Evolutionary conservation across 257 asterid species (phyloP).

Genomic region (Capsicum pubescens): DNA sequence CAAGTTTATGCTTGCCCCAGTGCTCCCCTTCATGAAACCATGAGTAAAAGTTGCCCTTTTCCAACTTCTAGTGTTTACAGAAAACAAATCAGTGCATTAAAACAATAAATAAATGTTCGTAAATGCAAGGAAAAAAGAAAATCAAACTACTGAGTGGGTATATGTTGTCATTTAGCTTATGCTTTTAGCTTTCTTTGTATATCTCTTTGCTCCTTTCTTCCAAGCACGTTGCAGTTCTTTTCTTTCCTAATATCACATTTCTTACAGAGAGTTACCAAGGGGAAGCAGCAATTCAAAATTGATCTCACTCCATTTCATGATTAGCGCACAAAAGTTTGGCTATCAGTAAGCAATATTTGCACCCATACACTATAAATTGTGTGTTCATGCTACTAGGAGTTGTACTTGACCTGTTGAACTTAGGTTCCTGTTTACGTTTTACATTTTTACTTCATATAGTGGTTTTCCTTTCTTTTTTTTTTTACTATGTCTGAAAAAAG

Average conservation of each 20-base stretch:
- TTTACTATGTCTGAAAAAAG: not conserved
- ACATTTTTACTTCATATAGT: not conserved
- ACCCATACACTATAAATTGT: not conserved
- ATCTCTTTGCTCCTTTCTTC: not conserved
- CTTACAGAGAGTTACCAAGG: constrained; percentile 81
- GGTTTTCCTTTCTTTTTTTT: not conserved
- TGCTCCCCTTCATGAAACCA: not conserved
- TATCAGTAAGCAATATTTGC: constrained; percentile 14
- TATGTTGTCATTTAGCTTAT: not conserved
- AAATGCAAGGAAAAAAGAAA: not conserved
- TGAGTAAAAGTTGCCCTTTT: not conserved
- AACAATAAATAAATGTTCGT: not conserved
- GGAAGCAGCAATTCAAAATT: constrained; percentile 72
- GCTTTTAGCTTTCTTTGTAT: not conserved
- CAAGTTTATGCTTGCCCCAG: not conserved
- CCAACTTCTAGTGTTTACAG: not conserved
- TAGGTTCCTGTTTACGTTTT: not conserved
- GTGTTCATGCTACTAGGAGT: not conserved
- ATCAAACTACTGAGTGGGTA: not conserved
- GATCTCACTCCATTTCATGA: constrained; percentile 80
- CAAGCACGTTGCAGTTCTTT: not conserved
- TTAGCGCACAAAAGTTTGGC: constrained; percentile 29
- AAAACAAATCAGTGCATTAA: not conserved
- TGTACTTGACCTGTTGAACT: not conserved
- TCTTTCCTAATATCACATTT: constrained; percentile 22